These are phyloP conservation scores for Picea engelmannii DNA, from an alignment of 83 land plant genomes.

Conservation along the genomic window DNA sequence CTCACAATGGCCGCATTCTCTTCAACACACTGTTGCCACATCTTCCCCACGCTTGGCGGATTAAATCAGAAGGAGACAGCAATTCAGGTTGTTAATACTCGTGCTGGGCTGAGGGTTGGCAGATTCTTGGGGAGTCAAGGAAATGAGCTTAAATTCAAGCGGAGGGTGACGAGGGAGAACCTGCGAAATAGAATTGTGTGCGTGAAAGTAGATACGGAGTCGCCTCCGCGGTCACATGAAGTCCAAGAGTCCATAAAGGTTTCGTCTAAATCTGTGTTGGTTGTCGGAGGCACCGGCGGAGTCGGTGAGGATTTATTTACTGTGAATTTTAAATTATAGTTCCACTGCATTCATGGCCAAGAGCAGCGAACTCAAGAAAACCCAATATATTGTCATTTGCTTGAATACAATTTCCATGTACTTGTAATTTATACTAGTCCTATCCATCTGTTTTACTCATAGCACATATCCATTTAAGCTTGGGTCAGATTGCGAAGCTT, in stretches of 20 bases:
- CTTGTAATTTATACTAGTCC: background rate
- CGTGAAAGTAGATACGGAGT: background rate
- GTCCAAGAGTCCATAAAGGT: background rate
- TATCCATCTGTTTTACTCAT: background rate
- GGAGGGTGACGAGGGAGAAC: background rate
- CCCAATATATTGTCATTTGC: background rate
- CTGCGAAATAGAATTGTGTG: background rate
- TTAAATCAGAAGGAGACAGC: background rate
- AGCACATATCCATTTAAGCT: no score
- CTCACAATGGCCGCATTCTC: background rate
- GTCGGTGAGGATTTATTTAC: conserved; percentile 31
- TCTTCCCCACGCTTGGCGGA: background rate
- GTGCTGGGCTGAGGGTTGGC: no score
- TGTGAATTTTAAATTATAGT: background rate
- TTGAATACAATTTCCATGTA: background rate
- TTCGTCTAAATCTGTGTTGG: conserved; percentile 47
- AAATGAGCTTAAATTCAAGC: background rate
- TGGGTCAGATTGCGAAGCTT: no score
- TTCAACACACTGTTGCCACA: background rate
- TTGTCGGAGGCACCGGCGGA: conserved; percentile 58
- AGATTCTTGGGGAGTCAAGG: background rate
- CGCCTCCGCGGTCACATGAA: background rate
- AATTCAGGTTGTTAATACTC: background rate
- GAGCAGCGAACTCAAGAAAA: no score
- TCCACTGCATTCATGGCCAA: no score